Evolutionary conservation across 495 filamentous ascomycete genomes (phyloP).

Genomic region (Jackrogersella minutella): DNA sequence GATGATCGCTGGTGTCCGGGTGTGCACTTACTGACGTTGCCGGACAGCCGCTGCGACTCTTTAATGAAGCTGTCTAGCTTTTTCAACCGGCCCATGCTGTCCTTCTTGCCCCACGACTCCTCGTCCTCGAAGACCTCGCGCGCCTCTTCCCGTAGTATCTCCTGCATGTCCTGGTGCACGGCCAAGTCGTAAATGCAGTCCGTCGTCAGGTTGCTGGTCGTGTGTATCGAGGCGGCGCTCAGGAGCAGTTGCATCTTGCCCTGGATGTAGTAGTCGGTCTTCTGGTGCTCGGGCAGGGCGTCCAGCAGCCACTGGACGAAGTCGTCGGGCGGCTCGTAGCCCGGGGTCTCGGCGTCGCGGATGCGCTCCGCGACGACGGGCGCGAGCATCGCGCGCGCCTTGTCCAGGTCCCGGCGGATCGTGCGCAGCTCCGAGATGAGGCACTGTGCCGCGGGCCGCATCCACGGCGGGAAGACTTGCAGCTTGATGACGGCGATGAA

Average conservation of each 20-base stretch:
- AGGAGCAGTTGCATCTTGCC: slow-evolving; percentile 46
- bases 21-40: slow-evolving; percentile 50
- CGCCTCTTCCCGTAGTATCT: slow-evolving; percentile 59
- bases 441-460: slow-evolving; percentile 44
- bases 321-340: slow-evolving; percentile 45
- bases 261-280: slow-evolving; percentile 42
- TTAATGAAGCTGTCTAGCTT: slow-evolving; percentile 66
- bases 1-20: too few relatives aligned
- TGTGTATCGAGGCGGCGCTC: slow-evolving; percentile 48
- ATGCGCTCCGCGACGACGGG: slow-evolving; percentile 47
- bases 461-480: slow-evolving; percentile 50
- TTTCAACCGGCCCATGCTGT: slow-evolving; percentile 52
- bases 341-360: slow-evolving; percentile 36
- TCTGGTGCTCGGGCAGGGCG: slow-evolving; percentile 44
- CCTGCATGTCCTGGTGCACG: slow-evolving; percentile 58
- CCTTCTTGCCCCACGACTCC: slow-evolving; percentile 48
- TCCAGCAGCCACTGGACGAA: slow-evolving; percentile 49
- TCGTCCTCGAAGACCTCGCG: slow-evolving; percentile 48
- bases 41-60: slow-evolving; percentile 58
- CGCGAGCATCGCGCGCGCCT: slow-evolving; percentile 41
- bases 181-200: slow-evolving; percentile 59
- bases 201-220: slow-evolving; percentile 48
- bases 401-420: slow-evolving; percentile 41
- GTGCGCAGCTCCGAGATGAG: slow-evolving; percentile 44
- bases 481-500: slow-evolving; percentile 50